Evolutionary conservation across 2,329 filamentous ascomycete species (phyloP).

Genomic region (Clonostachys solani): DNA sequence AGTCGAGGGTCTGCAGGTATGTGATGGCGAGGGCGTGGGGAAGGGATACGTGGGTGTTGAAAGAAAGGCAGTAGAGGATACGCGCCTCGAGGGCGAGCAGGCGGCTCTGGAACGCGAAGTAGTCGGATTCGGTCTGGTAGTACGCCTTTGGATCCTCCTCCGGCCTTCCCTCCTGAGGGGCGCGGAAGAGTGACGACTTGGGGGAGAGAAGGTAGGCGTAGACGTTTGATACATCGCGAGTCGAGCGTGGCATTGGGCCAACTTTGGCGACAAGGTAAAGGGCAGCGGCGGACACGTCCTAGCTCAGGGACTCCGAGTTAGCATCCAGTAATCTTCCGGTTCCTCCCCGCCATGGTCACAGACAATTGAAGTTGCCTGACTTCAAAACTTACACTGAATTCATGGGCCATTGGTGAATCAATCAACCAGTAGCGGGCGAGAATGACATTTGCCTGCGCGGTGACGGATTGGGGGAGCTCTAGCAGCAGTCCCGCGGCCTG

Average conservation of each 20-base stretch:
- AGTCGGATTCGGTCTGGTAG: conserved; percentile 70
- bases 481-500: conserved; percentile 79
- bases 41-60: conserved; percentile 79
- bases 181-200: conserved; percentile 49
- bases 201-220: conserved; percentile 75
- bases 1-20: conserved; percentile 86
- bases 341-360: not conserved
- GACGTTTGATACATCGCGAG: conserved; percentile 78
- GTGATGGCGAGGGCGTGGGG: conserved; percentile 86
- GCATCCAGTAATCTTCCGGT: too few relatives aligned
- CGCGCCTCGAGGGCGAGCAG: conserved; percentile 74
- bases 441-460: conserved; percentile 79
- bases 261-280: conserved; percentile 83
- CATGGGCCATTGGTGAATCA: conserved; percentile 49
- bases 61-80: conserved; percentile 72
- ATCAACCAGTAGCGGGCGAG: conserved; percentile 77
- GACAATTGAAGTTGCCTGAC: not conserved
- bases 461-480: conserved; percentile 77
- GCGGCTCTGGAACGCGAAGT: conserved; percentile 57
- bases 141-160: conserved; percentile 46
- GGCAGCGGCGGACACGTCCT: conserved; percentile 79
- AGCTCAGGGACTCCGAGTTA: not conserved
- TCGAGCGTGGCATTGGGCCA: conserved; percentile 69
- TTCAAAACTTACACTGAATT: conserved; percentile 44
- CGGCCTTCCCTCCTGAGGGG: conserved; percentile 19